These are phyloP conservation scores for Dipodascopsis uninucleata DNA, from an alignment of 805 yeast species.

Conservation along the genomic window DNA sequence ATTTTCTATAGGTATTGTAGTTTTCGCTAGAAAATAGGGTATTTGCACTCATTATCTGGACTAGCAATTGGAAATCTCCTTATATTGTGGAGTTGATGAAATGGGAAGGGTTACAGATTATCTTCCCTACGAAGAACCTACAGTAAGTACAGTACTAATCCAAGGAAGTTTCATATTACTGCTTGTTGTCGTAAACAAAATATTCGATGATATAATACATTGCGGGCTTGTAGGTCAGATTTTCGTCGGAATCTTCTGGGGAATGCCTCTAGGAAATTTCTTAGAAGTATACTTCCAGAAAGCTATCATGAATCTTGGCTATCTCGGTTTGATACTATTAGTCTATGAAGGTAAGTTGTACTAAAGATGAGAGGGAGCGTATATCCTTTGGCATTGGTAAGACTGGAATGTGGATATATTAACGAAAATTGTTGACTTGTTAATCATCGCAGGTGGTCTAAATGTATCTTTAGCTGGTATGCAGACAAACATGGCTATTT, in stretches of 20 bases:
- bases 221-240: constrained; percentile 15
- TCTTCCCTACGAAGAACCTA: constrained; percentile 12
- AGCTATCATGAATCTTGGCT: constrained; percentile 8
- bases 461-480: constrained; percentile 2
- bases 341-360: constrained; percentile 10
- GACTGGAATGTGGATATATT: no score
- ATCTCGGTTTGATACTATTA: constrained; percentile 8
- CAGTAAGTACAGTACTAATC: constrained; percentile 1
- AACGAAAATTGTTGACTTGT: no score
- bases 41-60: no score
- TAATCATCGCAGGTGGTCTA: constrained; percentile 10
- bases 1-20: no score
- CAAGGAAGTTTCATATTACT: constrained; percentile 5
- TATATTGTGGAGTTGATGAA: no score
- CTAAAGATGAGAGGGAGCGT: neutral
- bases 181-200: constrained; percentile 2
- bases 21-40: no score
- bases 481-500: constrained; percentile 1
- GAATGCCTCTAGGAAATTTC: constrained; percentile 12
- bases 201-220: constrained; percentile 1
- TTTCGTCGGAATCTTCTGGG: constrained; percentile 10
- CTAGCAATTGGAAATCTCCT: no score
- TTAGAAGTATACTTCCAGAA: constrained; percentile 3
- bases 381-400: no score
- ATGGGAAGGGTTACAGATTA: no score